Base-by-base conservation (phyloP, 805 yeast species). In the Metschnikowia gruessii region DNA sequence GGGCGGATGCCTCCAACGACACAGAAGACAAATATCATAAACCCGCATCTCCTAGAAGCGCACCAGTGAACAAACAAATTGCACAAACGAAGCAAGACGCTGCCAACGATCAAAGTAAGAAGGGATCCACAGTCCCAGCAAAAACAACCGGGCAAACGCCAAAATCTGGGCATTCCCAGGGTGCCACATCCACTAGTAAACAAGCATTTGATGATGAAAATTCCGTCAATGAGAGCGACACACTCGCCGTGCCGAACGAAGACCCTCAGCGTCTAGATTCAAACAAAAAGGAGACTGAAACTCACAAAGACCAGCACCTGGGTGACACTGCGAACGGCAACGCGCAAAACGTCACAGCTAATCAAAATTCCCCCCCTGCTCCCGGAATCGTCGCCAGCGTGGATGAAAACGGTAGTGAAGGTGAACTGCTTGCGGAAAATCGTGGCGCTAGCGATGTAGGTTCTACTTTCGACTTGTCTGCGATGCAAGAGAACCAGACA, bases 401-500 rank as follows among this genome's bases (percentile, higher is more conserved):
- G 12, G 32, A 33, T 11, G 45, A 24, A 32, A 37, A 19, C 13
- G 44, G 10, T 15, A 24, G 13, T 22, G 31, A 32, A 9, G 11
- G 17, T 15, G 40, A 33, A 21, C 31, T 7, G 21, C 12, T 11
- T 8, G 18, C 17, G 3, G 43, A 43, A 8, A 49, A 63, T 58
- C 32, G 63, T 57, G 26, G 10, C 10, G 50, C 58, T 18, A 70
- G 70, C 38, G 40, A 33, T 12, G n/a, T 24, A n/a, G 12, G 30
- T 15, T 16, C 42, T 3, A 9, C 30, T 9, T 63, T 83, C 36
- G 90, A 84, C 62, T 65, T 85, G 53, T 73, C 85, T 3, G 75
- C 74, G 57, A 52, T 86, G 43, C 91, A 85, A 64, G 82, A 82
- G 18, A 91, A 84, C 36, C 95, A 87, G 64, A 77, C 78, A 6